phyloP scores from a whole-genome alignment of 2,329 filamentous ascomycete genomes.

The Aspergillus neotritici region DNA sequence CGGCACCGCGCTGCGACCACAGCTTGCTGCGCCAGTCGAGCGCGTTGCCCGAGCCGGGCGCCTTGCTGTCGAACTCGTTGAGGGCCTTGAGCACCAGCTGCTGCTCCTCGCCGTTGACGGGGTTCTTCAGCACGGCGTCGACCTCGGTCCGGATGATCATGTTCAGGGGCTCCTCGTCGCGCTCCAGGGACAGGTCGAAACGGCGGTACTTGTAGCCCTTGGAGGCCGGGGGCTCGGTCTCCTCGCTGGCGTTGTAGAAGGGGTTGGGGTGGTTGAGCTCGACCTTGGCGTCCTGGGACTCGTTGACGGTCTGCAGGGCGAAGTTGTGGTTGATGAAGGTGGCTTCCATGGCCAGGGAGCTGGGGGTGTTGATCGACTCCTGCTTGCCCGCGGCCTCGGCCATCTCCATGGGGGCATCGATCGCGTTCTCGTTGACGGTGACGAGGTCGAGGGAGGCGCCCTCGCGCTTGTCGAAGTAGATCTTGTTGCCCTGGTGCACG shows the following conservation, averaged over 20 bases:
- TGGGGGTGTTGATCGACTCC: conserved; percentile 91
- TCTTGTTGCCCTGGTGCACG: conserved; percentile 85
- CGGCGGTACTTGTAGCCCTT: conserved; percentile 98
- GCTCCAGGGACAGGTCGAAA: conserved; percentile 88
- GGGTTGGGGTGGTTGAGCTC: conserved; percentile 86
- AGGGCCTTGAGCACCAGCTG: conserved; percentile 88
- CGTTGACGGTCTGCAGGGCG: conserved; percentile 85
- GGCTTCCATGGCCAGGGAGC: conserved; percentile 87
- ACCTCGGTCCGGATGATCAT: conserved; percentile 91
- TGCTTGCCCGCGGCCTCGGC: conserved; percentile 68
- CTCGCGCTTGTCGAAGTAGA: conserved; percentile 98
- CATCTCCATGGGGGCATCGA: conserved; percentile 85
- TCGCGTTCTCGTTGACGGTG: conserved; percentile 97
- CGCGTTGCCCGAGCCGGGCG: conserved; percentile 87
- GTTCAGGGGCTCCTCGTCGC: conserved; percentile 87
- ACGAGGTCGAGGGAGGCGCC: conserved; percentile 94
- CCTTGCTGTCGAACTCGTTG: conserved; percentile 99
- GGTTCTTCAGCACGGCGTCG: conserved; percentile 93
- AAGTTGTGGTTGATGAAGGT: conserved; percentile 99
- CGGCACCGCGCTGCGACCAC: conserved; percentile 87
- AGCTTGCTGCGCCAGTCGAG: conserved; percentile 97
- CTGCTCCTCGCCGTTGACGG: conserved; percentile 85
- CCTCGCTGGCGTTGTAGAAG: conserved; percentile 92
- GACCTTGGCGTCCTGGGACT: conserved; percentile 71
- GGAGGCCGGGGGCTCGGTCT: conserved; percentile 87